These are phyloP conservation scores for Avena sativa DNA, from an alignment of 176 grass and related monocot genomes.

Conservation along the genomic window DNA sequence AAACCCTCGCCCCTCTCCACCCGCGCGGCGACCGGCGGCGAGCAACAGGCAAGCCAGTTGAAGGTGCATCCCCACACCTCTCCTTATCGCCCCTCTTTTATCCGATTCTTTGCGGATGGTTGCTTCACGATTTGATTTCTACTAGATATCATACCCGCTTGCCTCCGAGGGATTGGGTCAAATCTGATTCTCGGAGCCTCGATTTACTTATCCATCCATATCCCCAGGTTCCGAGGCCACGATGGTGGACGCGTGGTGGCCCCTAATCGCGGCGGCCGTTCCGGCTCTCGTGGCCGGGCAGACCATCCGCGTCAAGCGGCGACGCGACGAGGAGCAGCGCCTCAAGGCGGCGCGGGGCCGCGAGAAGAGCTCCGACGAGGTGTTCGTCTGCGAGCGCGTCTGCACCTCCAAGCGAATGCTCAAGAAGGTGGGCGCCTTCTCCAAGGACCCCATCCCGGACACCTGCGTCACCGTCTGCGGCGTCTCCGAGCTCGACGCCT, in stretches of 20 bases:
- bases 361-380: constrained; percentile 79
- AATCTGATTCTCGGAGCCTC: constrained; percentile 28
- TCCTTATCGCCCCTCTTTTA: not conserved
- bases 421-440: constrained; percentile 89
- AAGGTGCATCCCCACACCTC: not conserved
- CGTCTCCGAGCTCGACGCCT: constrained; percentile 84
- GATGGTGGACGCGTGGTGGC: constrained; percentile 82
- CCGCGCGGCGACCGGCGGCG: not conserved
- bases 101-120: not conserved
- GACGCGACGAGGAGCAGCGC: constrained; percentile 68
- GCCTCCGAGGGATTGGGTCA: not conserved
- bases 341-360: constrained; percentile 73
- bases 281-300: constrained; percentile 71
- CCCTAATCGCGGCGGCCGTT: constrained; percentile 65
- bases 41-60: not conserved
- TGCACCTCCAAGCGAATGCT: constrained; percentile 94
- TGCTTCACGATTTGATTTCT: not conserved
- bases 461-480: constrained; percentile 93
- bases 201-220: constrained; percentile 8
- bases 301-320: constrained; percentile 64
- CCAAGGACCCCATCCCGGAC: constrained; percentile 89
- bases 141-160: not conserved
- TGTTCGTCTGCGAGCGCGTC: constrained; percentile 86
- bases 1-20: constrained; percentile 32
- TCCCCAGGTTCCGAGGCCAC: not conserved